These are phyloP conservation scores for Papiliotrema fonsecae DNA, from an alignment of 1,284 basidiomycete genomes.

Conservation along the genomic window DNA sequence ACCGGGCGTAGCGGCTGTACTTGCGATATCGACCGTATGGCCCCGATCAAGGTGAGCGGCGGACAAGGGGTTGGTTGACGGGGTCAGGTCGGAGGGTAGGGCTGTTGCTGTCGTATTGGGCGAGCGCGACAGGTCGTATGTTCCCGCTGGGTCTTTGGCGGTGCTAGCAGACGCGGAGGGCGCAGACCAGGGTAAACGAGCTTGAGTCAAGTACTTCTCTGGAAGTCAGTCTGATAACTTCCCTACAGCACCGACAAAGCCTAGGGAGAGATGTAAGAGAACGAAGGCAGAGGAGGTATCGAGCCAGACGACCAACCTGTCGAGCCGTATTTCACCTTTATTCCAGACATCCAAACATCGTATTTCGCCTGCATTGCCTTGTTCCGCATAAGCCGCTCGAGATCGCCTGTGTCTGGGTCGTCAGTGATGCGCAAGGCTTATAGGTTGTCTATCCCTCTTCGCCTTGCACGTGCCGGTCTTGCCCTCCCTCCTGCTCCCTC, in stretches of 20 bases:
- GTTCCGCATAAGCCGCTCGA: constrained; percentile 37
- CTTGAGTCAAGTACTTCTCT: constrained; percentile 42
- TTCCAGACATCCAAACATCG: constrained; percentile 35
- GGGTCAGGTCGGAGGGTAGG: background rate
- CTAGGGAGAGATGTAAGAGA: no score
- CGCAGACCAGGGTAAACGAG: constrained; percentile 35
- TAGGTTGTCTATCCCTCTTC: no score
- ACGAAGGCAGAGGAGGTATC: no score
- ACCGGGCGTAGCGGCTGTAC: background rate
- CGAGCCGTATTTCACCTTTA: constrained; percentile 33
- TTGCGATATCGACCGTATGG: background rate
- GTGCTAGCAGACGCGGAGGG: constrained; percentile 8
- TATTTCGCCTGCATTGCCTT: constrained; percentile 40
- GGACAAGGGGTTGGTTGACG: background rate
- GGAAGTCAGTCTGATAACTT: no score
- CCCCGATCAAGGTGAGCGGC: background rate
- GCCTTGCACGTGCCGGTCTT: no score
- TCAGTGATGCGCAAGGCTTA: constrained; percentile 6
- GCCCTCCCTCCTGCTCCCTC: background rate
- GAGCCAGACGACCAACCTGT: constrained; percentile 28
- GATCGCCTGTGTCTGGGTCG: constrained; percentile 17
- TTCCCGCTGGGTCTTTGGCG: constrained; percentile 2
- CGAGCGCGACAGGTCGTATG: constrained; percentile 1
- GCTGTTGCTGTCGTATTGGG: background rate
- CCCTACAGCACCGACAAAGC: no score